A percentile compares a stretch with the other conserved stretches of the same genome.
phyloP scores from a whole-genome alignment of 345 rosid genomes.

The Balakata baccata region DNA sequence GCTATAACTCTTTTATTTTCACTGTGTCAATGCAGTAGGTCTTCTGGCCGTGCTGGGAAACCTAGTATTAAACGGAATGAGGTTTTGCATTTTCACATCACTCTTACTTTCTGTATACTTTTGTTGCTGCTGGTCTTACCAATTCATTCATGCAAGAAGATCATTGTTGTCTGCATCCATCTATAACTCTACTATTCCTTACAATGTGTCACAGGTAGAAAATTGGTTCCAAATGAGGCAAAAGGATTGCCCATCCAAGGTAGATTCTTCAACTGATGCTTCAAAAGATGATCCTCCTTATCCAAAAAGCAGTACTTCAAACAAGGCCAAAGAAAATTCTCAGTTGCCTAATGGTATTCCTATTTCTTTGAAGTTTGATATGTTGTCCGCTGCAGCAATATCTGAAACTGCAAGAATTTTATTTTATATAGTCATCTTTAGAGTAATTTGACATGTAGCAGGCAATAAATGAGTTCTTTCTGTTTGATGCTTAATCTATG shows the following conservation, averaged over 20 bases:
- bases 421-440: neutral
- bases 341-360: conserved; percentile 38
- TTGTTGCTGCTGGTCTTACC: neutral
- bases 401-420: neutral
- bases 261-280: conserved; percentile 31
- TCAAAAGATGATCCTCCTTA: conserved; percentile 25
- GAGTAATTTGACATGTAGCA: neutral
- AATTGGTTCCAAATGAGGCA: conserved; percentile 42
- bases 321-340: conserved; percentile 30
- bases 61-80: conserved; percentile 59
- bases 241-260: conserved; percentile 27
- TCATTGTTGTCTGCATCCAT: neutral
- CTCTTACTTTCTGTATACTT: neutral
- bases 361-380: neutral
- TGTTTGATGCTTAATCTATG: neutral
- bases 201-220: conserved; percentile 37
- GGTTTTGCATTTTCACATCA: conserved; percentile 31
- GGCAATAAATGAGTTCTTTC: neutral
- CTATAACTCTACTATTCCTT: neutral
- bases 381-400: neutral
- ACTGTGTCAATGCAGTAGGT: conserved; percentile 41
- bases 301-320: conserved; percentile 25
- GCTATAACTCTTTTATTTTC: conserved; percentile 17
- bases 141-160: neutral
- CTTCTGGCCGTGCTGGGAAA: conserved; percentile 71